Conservation (phyloP, 768 basidiomycete genomes). For the Chalciporus pseudorubinellus region DNA sequence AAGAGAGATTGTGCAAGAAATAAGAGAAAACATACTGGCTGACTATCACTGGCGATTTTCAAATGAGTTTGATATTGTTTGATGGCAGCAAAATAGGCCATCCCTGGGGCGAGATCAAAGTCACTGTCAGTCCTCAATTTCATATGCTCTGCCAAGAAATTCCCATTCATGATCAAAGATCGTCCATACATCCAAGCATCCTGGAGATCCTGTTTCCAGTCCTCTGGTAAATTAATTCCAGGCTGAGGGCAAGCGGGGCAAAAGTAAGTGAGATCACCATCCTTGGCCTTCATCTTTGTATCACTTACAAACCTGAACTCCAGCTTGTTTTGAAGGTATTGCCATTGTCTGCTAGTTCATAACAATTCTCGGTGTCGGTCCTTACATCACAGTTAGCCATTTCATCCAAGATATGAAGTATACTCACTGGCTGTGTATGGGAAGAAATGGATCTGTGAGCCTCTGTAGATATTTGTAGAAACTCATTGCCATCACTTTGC, state of each 20-base stretch:
- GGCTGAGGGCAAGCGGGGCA: constrained; percentile 31
- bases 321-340: constrained; percentile 20
- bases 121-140: not conserved
- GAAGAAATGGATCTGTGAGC: constrained; percentile 4
- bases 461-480: constrained; percentile 2
- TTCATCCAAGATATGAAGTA: too few relatives aligned
- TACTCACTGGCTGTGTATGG: constrained; percentile 1
- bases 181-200: constrained; percentile 1
- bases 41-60: not conserved
- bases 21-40: not conserved
- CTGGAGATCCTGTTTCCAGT: constrained; percentile 6
- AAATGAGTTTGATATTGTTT: not conserved
- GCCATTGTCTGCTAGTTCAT: constrained; percentile 13
- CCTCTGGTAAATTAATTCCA: constrained; percentile 19
- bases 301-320: not conserved
- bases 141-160: constrained; percentile 24
- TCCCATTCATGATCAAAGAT: constrained; percentile 19
- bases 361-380: constrained; percentile 21
- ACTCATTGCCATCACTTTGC: constrained; percentile 1
- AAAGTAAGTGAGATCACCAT: constrained; percentile 4
- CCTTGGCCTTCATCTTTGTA: not conserved
- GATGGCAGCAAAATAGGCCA: not conserved
- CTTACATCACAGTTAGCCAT: not conserved
- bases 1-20: not conserved
- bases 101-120: not conserved